Evolutionary conservation across 2,329 filamentous ascomycete species (phyloP), one percentile per base, ranked within the genome.

Genomic region (Orbilia ellipsospora): DNA sequence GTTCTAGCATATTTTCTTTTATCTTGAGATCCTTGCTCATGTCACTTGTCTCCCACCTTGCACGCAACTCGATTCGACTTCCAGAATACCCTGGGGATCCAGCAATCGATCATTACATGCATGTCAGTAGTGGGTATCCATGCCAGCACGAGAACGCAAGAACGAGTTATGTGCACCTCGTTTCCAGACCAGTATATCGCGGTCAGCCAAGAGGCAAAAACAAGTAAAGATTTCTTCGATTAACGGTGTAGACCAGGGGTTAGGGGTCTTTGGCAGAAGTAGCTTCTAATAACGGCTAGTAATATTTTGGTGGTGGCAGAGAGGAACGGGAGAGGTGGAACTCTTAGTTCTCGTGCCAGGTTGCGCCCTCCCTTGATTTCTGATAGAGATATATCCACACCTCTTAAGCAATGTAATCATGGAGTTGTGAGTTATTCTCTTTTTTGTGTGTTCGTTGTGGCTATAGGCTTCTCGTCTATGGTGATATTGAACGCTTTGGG

Each of bases 261-360:
- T 42, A 48, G 45, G 60, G 67, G 26, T 54, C 16, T 42, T 60
- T 72, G 67, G 67, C 67, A 72, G 52, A 64, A 48, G 28, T 60
- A 72, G 31, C 67, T 72, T 26, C 67, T 65, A 20, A 60, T 42
- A 64, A 72, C 31, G 67, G 67, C 56, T 72, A 72, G 67, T 60
- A 40, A 20, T 54, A 51, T 57, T 62, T 62, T 31, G 18, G 50
- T 31, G 57, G 36, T 23, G 28, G 48, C 26, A 31, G 56, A 54
- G 20, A 60, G 12, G 50, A 56, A 31, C 23, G 2, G 31, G 16
- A 40, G 59, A 28, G 44, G 42, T 60, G 45, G 51, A 31, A 55
- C 12, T 55, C 28, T 15, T 31, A 23, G 20, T 18, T 55, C 23
- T 55, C 44, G 13, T 48, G 44, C 44, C 8, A 7, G 31, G 31